Percentiles rank a stretch among this genome's conserved stretches.
Evolutionary conservation across 2,329 filamentous ascomycete genomes (phyloP).

Genomic region (Biscogniauxia marginata): DNA sequence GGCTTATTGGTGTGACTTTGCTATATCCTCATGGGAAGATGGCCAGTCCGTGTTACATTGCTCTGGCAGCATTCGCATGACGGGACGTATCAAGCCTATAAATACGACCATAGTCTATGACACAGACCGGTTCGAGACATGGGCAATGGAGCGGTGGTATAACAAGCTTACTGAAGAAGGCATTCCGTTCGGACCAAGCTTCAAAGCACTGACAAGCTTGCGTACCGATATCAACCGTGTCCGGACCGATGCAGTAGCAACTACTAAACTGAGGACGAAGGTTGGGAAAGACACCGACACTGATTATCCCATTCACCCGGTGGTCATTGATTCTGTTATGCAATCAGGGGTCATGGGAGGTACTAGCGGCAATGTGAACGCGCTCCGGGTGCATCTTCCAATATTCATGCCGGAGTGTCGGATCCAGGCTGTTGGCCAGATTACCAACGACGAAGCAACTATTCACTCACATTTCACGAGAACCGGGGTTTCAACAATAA

Average conservation of each 20-base stretch:
- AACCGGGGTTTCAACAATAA: slow-evolving; percentile 6
- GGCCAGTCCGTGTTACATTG: slow-evolving; percentile 14
- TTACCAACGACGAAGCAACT: not conserved
- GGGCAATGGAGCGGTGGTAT: slow-evolving; percentile 17
- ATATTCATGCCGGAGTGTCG: slow-evolving; percentile 13
- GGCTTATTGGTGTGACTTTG: slow-evolving; percentile 17
- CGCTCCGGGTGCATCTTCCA: slow-evolving; percentile 9
- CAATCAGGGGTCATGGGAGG: slow-evolving; percentile 12
- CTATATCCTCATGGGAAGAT: slow-evolving; percentile 11
- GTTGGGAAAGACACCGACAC: not conserved
- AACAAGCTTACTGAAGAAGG: slow-evolving; percentile 14
- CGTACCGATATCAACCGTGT: slow-evolving; percentile 6
- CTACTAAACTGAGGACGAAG: not conserved
- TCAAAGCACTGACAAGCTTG: slow-evolving; percentile 15
- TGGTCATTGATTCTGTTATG: slow-evolving; percentile 18
- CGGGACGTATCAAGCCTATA: not conserved
- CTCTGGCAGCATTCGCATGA: slow-evolving; percentile 10
- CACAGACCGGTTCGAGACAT: not conserved
- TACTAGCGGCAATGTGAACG: slow-evolving; percentile 2
- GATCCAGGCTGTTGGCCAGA: not conserved
- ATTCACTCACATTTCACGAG: slow-evolving; percentile 2
- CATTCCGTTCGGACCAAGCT: slow-evolving; percentile 17
- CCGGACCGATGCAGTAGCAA: not conserved
- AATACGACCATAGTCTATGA: not conserved
- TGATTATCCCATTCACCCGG: slow-evolving; percentile 13